Evolutionary conservation across 371 early-diverging fungal genomes (phyloP).

Genomic region (Fennellomyces sp.): DNA sequence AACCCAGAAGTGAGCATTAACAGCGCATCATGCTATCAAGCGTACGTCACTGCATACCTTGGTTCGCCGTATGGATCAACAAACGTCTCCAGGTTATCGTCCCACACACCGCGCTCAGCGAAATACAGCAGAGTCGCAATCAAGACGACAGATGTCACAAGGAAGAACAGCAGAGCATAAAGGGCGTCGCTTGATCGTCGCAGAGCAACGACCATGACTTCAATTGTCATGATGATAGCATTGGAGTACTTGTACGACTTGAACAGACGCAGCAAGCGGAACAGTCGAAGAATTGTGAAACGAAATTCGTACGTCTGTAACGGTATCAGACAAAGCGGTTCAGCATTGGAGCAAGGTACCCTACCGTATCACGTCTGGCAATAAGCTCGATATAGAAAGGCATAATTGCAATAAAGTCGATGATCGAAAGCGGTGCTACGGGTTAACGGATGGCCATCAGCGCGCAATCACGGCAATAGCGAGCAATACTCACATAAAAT

Average conservation of each 20-base stretch:
- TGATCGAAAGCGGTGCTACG: constrained; percentile 72
- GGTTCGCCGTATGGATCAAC: constrained; percentile 63
- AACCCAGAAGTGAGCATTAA: too few relatives aligned
- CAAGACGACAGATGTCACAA: constrained; percentile 71
- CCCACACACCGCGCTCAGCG: constrained; percentile 86
- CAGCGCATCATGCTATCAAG: too few relatives aligned
- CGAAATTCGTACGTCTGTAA: constrained; percentile 79
- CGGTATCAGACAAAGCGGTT: neutral
- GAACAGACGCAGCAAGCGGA: constrained; percentile 81
- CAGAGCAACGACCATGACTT: constrained; percentile 85
- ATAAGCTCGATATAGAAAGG: constrained; percentile 83
- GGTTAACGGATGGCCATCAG: neutral
- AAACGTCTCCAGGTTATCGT: constrained; percentile 72
- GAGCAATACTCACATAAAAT: constrained; percentile 31
- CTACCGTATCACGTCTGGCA: constrained; percentile 70
- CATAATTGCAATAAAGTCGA: constrained; percentile 81
- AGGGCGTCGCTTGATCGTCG: constrained; percentile 80
- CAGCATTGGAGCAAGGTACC: constrained; percentile 1
- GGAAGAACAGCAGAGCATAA: constrained; percentile 77
- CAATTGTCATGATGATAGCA: constrained; percentile 75
- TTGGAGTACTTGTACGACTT: constrained; percentile 83
- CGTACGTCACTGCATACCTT: constrained; percentile 45
- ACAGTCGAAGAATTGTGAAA: constrained; percentile 80
- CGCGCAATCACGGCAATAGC: neutral
- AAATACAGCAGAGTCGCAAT: constrained; percentile 85